A percentile compares a stretch with the other conserved stretches of the same genome.
Conservation (phyloP, 805 yeast genomes). For the Grigorovia transvaalensis region DNA sequence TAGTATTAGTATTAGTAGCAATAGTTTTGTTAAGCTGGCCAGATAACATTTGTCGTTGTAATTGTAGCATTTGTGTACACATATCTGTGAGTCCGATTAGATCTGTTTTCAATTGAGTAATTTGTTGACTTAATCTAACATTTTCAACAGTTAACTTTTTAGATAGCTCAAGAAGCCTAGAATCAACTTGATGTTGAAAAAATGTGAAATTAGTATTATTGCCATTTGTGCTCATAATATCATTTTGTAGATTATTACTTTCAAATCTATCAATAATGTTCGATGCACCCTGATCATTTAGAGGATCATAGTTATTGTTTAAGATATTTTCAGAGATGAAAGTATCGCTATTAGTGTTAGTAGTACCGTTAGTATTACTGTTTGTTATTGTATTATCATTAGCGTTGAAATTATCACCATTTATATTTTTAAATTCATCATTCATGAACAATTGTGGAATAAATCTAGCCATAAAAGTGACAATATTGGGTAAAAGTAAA, state of each 20-base stretch:
- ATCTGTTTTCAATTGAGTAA: constrained; percentile 20
- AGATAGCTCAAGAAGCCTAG: constrained; percentile 14
- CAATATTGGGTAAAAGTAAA: constrained; percentile 19
- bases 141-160: constrained; percentile 24
- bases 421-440: constrained; percentile 12
- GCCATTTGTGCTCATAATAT: background rate
- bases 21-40: background rate
- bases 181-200: constrained; percentile 1
- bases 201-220: background rate
- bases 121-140: constrained; percentile 23
- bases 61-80: constrained; percentile 21
- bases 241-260: background rate
- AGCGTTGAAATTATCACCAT: background rate
- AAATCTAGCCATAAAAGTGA: constrained; percentile 19
- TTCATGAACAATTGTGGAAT: constrained; percentile 22
- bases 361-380: background rate
- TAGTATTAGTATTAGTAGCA: background rate
- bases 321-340: background rate
- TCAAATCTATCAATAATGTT: background rate
- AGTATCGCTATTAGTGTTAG: constrained; percentile 1
- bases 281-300: background rate
- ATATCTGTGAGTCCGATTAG: constrained; percentile 17
- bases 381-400: background rate
- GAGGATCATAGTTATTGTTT: background rate
- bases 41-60: constrained; percentile 15